Conservation (phyloP, 129 eudicot species). For the Kitagawia praeruptora region DNA sequence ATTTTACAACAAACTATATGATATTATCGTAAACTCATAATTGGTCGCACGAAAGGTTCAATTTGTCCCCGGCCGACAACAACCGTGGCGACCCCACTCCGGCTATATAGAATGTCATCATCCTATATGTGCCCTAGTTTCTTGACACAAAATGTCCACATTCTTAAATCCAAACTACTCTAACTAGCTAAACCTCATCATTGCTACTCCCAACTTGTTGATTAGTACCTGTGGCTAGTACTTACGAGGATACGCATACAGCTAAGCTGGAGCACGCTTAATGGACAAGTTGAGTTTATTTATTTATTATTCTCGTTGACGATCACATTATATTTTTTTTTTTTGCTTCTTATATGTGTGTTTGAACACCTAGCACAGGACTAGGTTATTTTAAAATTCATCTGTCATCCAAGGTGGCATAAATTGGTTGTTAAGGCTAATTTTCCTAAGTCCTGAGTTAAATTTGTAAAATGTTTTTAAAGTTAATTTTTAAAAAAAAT, state of each 20-base stretch:
- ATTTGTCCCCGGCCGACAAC: constrained; percentile 12
- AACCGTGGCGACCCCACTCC: background rate
- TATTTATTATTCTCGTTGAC: background rate
- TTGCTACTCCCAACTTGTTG: background rate
- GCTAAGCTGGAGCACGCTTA: background rate
- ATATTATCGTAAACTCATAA: background rate
- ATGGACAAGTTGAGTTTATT: background rate
- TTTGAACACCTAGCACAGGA: too few relatives aligned
- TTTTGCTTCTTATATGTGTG: too few relatives aligned
- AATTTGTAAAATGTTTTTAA: too few relatives aligned
- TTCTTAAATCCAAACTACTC: background rate
- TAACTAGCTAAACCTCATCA: background rate
- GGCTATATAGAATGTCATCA: background rate
- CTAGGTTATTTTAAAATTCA: too few relatives aligned
- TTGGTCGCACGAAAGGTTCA: constrained; percentile 9
- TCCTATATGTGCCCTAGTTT: background rate
- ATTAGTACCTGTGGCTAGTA: background rate
- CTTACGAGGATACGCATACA: background rate
- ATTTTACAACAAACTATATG: background rate
- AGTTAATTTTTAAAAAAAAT: too few relatives aligned
- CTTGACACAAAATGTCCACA: background rate
- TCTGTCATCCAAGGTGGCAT: too few relatives aligned
- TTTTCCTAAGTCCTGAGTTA: too few relatives aligned
- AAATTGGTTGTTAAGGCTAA: too few relatives aligned
- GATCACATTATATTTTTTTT: too few relatives aligned